Conservation (phyloP, 148 eudicot species). For the Talinum fruticosum region DNA sequence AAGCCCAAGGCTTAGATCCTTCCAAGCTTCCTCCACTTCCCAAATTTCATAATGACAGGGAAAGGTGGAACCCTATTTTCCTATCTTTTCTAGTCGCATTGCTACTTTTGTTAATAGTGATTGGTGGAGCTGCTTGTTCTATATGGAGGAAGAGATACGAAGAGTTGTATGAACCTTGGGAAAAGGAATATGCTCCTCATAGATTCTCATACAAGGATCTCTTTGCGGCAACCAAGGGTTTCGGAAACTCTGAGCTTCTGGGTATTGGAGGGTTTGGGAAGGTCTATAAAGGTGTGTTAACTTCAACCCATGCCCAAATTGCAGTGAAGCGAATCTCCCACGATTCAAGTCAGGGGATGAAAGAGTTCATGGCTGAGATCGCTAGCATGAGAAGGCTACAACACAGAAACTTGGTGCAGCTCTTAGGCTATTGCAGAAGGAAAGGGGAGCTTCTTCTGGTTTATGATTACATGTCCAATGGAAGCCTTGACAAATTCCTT, state of each 20-base stretch:
- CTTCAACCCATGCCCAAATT: conserved; percentile 25
- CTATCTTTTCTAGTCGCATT: conserved; percentile 10
- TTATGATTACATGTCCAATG: conserved; percentile 61
- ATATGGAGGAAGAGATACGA: conserved; percentile 17
- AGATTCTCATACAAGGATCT: conserved; percentile 31
- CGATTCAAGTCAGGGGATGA: conserved; percentile 44
- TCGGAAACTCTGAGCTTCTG: conserved; percentile 13
- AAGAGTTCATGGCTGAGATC: conserved; percentile 44
- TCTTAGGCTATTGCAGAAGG: conserved; percentile 45
- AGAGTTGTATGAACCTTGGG: conserved; percentile 29
- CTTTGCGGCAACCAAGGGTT: conserved; percentile 28
- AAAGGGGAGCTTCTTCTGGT: conserved; percentile 48
- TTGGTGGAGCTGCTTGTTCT: conserved; percentile 1
- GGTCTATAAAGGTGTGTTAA: conserved; percentile 45
- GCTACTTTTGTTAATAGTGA: conserved; percentile 2
- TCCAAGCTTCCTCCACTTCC: conserved; percentile 31
- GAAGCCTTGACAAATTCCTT: conserved; percentile 26
- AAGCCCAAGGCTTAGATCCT: conserved; percentile 31
- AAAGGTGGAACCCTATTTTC: not conserved
- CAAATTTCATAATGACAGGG: conserved; percentile 7
- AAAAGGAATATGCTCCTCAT: conserved; percentile 30
- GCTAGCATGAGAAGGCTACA: conserved; percentile 27
- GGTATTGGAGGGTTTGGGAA: conserved; percentile 51
- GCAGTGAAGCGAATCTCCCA: conserved; percentile 47
- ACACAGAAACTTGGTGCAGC: conserved; percentile 32